Conservation (phyloP, 345 rosid genomes). For the Garcia nutans region DNA sequence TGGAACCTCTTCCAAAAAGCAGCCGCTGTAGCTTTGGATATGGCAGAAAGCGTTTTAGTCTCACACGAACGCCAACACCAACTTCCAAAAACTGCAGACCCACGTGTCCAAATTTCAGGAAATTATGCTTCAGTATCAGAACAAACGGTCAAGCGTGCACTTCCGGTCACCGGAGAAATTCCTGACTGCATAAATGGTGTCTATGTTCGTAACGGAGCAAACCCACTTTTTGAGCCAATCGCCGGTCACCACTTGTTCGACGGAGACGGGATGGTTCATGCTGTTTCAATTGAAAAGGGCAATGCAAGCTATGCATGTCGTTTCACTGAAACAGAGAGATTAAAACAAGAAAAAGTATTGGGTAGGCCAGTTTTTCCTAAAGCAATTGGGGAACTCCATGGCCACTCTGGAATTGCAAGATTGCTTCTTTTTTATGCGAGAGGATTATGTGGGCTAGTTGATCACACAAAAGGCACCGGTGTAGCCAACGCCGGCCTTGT, state of each 20-base stretch:
- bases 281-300: slow-evolving; percentile 57
- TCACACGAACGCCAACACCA: slow-evolving; percentile 58
- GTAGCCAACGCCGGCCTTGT: slow-evolving; percentile 90
- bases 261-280: slow-evolving; percentile 97
- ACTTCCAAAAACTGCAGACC: slow-evolving; percentile 85
- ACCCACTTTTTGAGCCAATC: slow-evolving; percentile 78
- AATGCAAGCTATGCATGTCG: slow-evolving; percentile 80
- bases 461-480: slow-evolving; percentile 69
- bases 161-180: slow-evolving; percentile 62
- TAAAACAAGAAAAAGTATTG: slow-evolving; percentile 21
- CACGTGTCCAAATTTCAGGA: slow-evolving; percentile 74
- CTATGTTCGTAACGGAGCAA: slow-evolving; percentile 90
- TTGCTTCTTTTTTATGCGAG: slow-evolving; percentile 69
- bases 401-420: slow-evolving; percentile 75
- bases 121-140: slow-evolving; percentile 91
- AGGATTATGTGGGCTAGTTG: slow-evolving; percentile 62
- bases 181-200: slow-evolving; percentile 84
- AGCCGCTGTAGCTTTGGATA: slow-evolving; percentile 60
- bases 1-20: slow-evolving; percentile 71
- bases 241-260: slow-evolving; percentile 94
- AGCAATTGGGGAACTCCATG: slow-evolving; percentile 87
- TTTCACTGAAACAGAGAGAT: slow-evolving; percentile 54
- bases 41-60: slow-evolving; percentile 61
- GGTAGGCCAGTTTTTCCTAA: slow-evolving; percentile 67
- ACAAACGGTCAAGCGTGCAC: slow-evolving; percentile 45